phyloP scores from a whole-genome alignment of 176 grass and related monocot species.

The Lolium perenne region DNA sequence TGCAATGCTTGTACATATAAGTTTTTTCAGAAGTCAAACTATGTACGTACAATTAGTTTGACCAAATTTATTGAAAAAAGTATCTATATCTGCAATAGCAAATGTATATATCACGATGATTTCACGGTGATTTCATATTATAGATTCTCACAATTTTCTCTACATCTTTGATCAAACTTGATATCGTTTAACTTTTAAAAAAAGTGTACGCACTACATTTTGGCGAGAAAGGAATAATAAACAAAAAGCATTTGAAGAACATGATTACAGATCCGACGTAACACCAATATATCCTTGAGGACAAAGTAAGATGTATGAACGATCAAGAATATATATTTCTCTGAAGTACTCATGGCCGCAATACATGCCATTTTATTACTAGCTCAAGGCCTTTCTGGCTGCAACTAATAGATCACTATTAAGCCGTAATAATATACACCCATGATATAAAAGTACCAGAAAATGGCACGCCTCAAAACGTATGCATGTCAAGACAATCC shows the following conservation, averaged over 20 bases:
- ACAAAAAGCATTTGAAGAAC: not conserved
- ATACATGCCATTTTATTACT: not conserved
- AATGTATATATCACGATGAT: no score
- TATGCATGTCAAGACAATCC: slow-evolving; percentile 21
- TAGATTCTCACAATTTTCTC: no score
- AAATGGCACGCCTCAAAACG: slow-evolving; percentile 25
- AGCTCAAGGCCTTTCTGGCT: not conserved
- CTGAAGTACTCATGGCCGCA: not conserved
- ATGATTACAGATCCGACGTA: not conserved
- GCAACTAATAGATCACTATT: slow-evolving; percentile 4
- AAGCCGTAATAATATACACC: slow-evolving; percentile 6
- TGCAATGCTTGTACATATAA: no score
- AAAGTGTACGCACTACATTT: no score
- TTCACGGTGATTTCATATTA: no score
- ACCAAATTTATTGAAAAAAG: no score
- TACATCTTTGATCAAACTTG: no score
- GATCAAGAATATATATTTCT: not conserved
- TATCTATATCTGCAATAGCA: no score
- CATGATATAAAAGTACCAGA: not conserved
- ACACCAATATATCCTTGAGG: not conserved
- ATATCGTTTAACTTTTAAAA: no score
- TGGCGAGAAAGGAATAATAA: no score
- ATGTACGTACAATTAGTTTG: no score
- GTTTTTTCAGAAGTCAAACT: no score
- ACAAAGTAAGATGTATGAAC: not conserved